Conservation (phyloP, 2,329 filamentous ascomycete genomes). For the Claviceps pazoutovae region DNA sequence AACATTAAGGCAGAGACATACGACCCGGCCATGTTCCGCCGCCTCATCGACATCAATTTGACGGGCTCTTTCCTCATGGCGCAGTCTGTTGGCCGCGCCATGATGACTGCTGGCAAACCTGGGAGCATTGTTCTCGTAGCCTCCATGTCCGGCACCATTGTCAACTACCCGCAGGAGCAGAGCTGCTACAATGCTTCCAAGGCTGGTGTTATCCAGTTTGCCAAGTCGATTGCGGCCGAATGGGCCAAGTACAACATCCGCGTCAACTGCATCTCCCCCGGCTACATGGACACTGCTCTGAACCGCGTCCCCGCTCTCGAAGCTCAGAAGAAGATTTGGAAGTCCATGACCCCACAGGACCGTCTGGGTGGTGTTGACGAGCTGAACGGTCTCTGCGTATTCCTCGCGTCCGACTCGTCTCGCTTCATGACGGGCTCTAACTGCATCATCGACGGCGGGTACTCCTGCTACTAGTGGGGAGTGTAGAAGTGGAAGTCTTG, state of each 20-base stretch:
- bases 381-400: slow-evolving; percentile 64
- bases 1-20: slow-evolving; percentile 74
- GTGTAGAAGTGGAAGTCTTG: too few species aligned
- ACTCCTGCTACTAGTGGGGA: slow-evolving; percentile 43
- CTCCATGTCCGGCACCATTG: slow-evolving; percentile 70
- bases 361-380: slow-evolving; percentile 61
- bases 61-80: slow-evolving; percentile 67
- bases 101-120: slow-evolving; percentile 58
- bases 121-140: slow-evolving; percentile 65
- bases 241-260: slow-evolving; percentile 72
- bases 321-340: slow-evolving; percentile 73
- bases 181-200: slow-evolving; percentile 75
- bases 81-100: slow-evolving; percentile 55
- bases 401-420: slow-evolving; percentile 59
- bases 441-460: slow-evolving; percentile 57
- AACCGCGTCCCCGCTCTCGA: slow-evolving; percentile 68
- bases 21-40: slow-evolving; percentile 61
- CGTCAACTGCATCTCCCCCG: slow-evolving; percentile 73
- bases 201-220: slow-evolving; percentile 64
- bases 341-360: slow-evolving; percentile 56
- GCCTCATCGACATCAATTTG: slow-evolving; percentile 70
- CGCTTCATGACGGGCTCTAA: slow-evolving; percentile 68
- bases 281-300: slow-evolving; percentile 75
- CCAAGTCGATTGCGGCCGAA: slow-evolving; percentile 69
- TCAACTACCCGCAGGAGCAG: slow-evolving; percentile 79